Conservation (phyloP, 2,329 filamentous ascomycete genomes). For the Daldinia eschscholtzii region DNA sequence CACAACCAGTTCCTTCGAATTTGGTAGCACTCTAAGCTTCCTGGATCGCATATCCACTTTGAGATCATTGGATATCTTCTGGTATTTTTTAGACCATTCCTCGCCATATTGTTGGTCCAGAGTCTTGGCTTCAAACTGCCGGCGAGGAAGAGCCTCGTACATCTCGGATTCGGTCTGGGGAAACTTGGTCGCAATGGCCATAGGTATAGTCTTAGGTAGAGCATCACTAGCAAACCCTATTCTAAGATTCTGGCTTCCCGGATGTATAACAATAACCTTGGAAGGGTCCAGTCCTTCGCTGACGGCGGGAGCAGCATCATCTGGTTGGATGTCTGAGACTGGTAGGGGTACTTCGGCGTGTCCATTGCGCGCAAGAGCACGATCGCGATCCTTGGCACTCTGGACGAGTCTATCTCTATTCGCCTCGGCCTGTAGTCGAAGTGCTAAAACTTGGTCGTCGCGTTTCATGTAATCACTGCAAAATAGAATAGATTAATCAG, state of each 20-base stretch:
- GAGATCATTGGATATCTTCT: conserved; percentile 85
- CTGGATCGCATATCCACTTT: conserved; percentile 92
- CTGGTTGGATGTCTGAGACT: conserved; percentile 70
- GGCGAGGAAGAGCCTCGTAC: conserved; percentile 80
- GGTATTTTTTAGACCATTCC: conserved; percentile 81
- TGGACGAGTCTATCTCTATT: conserved; percentile 86
- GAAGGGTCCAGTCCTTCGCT: conserved; percentile 78
- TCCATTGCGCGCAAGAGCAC: conserved; percentile 81
- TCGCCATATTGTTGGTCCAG: conserved; percentile 88
- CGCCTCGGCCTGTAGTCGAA: conserved; percentile 89
- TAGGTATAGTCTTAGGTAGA: conserved; percentile 91
- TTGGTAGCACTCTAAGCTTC: conserved; percentile 95
- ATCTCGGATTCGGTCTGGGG: conserved; percentile 85
- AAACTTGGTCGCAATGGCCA: conserved; percentile 87
- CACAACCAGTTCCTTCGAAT: conserved; percentile 93
- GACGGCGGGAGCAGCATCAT: conserved; percentile 67
- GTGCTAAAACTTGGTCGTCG: conserved; percentile 93
- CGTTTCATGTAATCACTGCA: conserved; percentile 95
- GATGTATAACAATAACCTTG: conserved; percentile 94
- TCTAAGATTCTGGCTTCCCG: conserved; percentile 93
- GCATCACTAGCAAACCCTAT: conserved; percentile 97
- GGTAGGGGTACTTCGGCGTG: conserved; percentile 74
- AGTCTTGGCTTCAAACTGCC: conserved; percentile 72
- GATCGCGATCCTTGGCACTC: conserved; percentile 87
- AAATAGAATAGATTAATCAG: conserved; percentile 44